phyloP scores from a whole-genome alignment of 176 grass and related monocot species.

The Musa beccarii region DNA sequence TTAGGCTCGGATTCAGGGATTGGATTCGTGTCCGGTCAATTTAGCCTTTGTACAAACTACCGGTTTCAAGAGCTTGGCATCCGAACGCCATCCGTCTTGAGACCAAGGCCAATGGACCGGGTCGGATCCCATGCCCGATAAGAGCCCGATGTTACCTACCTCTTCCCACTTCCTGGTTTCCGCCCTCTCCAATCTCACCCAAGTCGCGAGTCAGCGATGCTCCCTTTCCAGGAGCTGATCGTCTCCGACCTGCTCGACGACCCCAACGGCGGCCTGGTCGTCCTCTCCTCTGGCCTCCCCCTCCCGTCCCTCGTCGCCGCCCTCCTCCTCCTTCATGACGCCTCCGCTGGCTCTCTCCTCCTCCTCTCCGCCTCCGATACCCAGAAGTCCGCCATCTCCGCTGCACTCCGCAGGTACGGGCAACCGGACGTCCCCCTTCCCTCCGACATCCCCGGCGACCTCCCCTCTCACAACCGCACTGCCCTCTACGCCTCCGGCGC shows the following conservation, averaged over 20 bases:
- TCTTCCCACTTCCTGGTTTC: too few species aligned
- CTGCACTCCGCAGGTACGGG: constrained; percentile 22
- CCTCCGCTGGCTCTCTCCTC: constrained; percentile 44
- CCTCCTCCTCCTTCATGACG: constrained; percentile 51
- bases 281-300: constrained; percentile 62
- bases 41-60: too few species aligned
- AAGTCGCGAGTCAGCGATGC: constrained; percentile 13
- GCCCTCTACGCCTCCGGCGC: constrained; percentile 58
- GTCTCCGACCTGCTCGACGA: constrained; percentile 72
- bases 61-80: too few species aligned
- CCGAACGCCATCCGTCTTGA: too few species aligned
- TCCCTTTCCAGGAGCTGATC: constrained; percentile 65
- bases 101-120: too few species aligned
- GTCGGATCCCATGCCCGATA: too few species aligned
- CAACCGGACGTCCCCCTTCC: not conserved
- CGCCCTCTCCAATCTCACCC: too few species aligned
- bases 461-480: constrained; percentile 55
- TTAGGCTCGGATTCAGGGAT: too few species aligned
- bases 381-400: constrained; percentile 41
- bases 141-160: too few species aligned
- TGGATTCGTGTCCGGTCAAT: too few species aligned
- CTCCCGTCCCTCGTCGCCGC: constrained; percentile 50
- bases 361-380: constrained; percentile 63
- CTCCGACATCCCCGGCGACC: constrained; percentile 44
- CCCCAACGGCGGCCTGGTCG: constrained; percentile 63